These are phyloP conservation scores for Penicillium sp. DNA, from an alignment of 2,329 filamentous ascomycete species.

Conservation along the genomic window DNA sequence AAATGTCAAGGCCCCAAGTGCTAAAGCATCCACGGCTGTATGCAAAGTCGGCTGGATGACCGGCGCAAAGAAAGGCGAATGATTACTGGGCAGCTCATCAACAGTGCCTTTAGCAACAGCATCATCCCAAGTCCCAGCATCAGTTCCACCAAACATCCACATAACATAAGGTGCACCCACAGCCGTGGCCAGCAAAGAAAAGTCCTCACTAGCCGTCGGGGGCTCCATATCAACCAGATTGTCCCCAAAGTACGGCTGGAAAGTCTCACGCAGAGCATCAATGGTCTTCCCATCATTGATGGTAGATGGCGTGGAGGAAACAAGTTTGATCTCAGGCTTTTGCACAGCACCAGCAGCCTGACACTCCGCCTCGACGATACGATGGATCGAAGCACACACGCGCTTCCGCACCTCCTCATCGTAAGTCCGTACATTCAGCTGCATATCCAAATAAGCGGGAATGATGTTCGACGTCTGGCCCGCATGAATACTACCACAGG, in stretches of 20 bases:
- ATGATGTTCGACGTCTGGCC: slow-evolving; percentile 49
- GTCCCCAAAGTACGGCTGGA: slow-evolving; percentile 47
- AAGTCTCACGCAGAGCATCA: slow-evolving; percentile 42
- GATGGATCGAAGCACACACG: slow-evolving; percentile 37
- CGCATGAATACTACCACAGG: slow-evolving; percentile 44
- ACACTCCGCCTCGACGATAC: slow-evolving; percentile 54
- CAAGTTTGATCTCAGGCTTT: slow-evolving; percentile 45
- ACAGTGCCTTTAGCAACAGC: slow-evolving; percentile 46
- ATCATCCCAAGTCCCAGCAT: slow-evolving; percentile 49
- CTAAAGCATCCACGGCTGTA: slow-evolving; percentile 51
- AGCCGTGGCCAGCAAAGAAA: slow-evolving; percentile 51
- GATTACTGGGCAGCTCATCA: slow-evolving; percentile 54
- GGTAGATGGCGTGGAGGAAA: slow-evolving; percentile 47
- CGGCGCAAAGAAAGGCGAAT: slow-evolving; percentile 56
- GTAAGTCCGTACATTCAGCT: slow-evolving; percentile 43
- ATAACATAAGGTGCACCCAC: slow-evolving; percentile 52
- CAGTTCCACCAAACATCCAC: slow-evolving; percentile 55
- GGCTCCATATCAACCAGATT: slow-evolving; percentile 40
- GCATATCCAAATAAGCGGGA: slow-evolving; percentile 40
- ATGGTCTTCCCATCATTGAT: slow-evolving; percentile 51
- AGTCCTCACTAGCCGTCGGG: slow-evolving; percentile 54
- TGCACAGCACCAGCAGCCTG: slow-evolving; percentile 46
- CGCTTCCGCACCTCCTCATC: slow-evolving; percentile 31
- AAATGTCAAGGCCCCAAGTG: slow-evolving; percentile 48
- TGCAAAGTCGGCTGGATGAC: slow-evolving; percentile 54